A percentile compares a stretch with the other conserved stretches of the same genome.
These are phyloP conservation scores for Leccinum angustisporum DNA, from an alignment of 1,284 basidiomycete species.

Conservation along the genomic window DNA sequence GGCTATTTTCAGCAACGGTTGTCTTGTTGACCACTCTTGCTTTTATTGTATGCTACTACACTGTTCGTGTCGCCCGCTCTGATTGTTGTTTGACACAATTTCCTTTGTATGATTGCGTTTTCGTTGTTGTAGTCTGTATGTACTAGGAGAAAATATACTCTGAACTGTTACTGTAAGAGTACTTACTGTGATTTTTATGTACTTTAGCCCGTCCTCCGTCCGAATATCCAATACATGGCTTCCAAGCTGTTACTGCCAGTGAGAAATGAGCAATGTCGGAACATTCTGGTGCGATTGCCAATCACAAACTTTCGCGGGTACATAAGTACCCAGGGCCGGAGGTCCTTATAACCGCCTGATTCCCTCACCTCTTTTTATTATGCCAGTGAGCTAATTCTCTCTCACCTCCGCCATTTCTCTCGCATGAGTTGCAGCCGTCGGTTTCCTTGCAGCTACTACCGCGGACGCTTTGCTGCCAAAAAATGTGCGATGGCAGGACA, in stretches of 20 bases:
- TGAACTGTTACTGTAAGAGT: slow-evolving; percentile 1
- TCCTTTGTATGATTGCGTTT: slow-evolving; percentile 18
- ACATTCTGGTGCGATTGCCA: neutral
- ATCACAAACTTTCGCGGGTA: neutral
- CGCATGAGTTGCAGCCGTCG: slow-evolving; percentile 53
- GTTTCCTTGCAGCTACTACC: slow-evolving; percentile 48
- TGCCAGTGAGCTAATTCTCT: slow-evolving; percentile 46
- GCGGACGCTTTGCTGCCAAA: slow-evolving; percentile 59
- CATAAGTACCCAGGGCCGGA: no score
- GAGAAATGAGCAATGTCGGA: no score
- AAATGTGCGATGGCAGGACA: slow-evolving; percentile 60
- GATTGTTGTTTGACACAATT: slow-evolving; percentile 6
- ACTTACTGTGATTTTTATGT: neutral
- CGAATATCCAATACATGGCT: neutral
- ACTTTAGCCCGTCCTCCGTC: neutral
- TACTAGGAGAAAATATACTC: slow-evolving; percentile 18
- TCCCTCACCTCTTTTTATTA: neutral
- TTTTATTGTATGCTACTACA: slow-evolving; percentile 5
- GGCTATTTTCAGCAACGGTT: slow-evolving; percentile 65
- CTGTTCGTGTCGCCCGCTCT: slow-evolving; percentile 2
- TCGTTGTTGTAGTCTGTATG: slow-evolving; percentile 15
- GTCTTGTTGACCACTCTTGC: slow-evolving; percentile 3
- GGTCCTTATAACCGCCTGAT: neutral
- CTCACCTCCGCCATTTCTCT: slow-evolving; percentile 65
- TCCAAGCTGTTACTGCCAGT: neutral